A percentile compares a stretch with the other conserved stretches of the same genome.
These are phyloP conservation scores for Metarhizium humberi DNA, from an alignment of 2,329 filamentous ascomycete genomes.

Conservation along the genomic window DNA sequence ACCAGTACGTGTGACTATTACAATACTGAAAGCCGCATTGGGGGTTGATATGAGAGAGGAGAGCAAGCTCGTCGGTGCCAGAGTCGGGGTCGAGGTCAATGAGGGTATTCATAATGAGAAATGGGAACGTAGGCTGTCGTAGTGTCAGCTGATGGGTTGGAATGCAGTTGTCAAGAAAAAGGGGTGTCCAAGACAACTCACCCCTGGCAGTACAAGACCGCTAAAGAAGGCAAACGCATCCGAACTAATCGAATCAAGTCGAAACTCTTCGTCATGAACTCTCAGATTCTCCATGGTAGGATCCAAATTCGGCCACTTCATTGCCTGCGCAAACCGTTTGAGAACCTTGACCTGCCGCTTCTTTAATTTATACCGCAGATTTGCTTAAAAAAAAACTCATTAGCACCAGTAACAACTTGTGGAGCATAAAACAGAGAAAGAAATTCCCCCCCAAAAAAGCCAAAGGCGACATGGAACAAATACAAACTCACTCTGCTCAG, in stretches of 20 bases:
- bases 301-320: slow-evolving; percentile 69
- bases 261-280: slow-evolving; percentile 47
- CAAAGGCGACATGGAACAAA: background rate
- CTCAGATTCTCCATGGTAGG: slow-evolving; percentile 55
- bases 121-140: slow-evolving; percentile 51
- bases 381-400: slow-evolving; percentile 29
- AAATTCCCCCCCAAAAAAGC: background rate
- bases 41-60: slow-evolving; percentile 59
- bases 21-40: slow-evolving; percentile 69
- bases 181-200: slow-evolving; percentile 25
- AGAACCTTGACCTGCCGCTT: slow-evolving; percentile 60
- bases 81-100: slow-evolving; percentile 66
- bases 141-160: background rate
- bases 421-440: background rate
- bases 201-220: slow-evolving; percentile 61
- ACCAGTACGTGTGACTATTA: slow-evolving; percentile 68
- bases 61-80: slow-evolving; percentile 53
- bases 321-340: slow-evolving; percentile 56
- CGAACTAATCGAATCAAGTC: slow-evolving; percentile 52
- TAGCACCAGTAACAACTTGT: background rate
- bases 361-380: slow-evolving; percentile 55
- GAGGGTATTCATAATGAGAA: slow-evolving; percentile 69
- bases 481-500: slow-evolving; percentile 36
- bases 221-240: slow-evolving; percentile 73
- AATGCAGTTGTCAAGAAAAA: background rate